Percentiles rank a stretch among this genome's conserved stretches.
Evolutionary conservation across 2,329 filamentous ascomycete species (phyloP).

Genomic region (Botrytis pseudocinerea): DNA sequence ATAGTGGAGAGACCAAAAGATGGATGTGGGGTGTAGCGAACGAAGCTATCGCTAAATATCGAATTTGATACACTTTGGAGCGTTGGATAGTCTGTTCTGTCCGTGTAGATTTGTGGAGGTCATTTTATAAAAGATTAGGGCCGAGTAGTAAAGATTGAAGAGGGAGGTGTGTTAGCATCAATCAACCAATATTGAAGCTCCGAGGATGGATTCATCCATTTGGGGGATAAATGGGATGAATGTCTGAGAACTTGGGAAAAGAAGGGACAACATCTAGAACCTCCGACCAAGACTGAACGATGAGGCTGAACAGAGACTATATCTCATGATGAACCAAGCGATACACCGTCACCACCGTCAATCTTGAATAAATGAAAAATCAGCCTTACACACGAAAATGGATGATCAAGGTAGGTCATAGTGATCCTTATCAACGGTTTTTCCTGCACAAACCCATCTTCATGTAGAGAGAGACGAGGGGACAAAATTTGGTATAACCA

Average conservation of each 20-base stretch:
- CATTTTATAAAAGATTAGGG: conserved; percentile 15
- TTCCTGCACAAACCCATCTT: conserved; percentile 3
- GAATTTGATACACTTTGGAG: not conserved
- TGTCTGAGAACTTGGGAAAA: not conserved
- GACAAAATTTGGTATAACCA: conserved; percentile 1
- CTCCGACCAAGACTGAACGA: not conserved
- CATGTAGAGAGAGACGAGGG: not conserved
- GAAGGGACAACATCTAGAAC: conserved; percentile 11
- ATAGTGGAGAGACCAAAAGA: not conserved
- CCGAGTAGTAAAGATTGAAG: conserved; percentile 1
- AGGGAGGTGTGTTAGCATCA: conserved; percentile 7
- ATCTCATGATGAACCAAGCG: conserved; percentile 7
- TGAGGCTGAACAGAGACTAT: conserved; percentile 17
- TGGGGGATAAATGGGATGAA: not conserved
- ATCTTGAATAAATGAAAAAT: conserved; percentile 3
- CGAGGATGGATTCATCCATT: not conserved
- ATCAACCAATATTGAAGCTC: conserved; percentile 6
- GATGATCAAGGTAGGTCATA: conserved; percentile 8
- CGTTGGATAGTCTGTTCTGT: not conserved
- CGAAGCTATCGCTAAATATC: conserved; percentile 5
- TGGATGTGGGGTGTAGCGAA: conserved; percentile 6
- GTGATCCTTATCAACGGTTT: conserved; percentile 17
- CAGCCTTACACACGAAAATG: conserved; percentile 15
- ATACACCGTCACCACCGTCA: conserved; percentile 3
- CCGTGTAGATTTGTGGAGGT: conserved; percentile 8